Base-by-base conservation (phyloP, 495 filamentous ascomycete genomes). In the Trichodelitschia bisporula region DNA sequence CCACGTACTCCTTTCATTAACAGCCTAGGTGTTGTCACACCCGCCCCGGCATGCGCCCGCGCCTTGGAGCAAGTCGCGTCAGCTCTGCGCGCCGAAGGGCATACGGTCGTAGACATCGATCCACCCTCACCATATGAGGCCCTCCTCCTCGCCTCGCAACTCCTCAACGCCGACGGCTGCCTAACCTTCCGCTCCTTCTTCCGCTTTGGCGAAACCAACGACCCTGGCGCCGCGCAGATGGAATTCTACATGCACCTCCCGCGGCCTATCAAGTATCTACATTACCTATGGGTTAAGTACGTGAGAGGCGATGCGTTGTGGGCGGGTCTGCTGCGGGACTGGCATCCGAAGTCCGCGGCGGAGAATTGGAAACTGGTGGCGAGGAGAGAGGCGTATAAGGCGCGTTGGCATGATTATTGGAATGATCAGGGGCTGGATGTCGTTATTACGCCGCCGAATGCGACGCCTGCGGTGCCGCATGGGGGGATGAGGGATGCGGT, bases 151-250 rank as follows among this genome's bases (percentile, higher is more conserved):
- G 86, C 69, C 14, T 74, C 77, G n/a, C 65, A 75, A 36, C 64
- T 92, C 15, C 66, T 97, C 32, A 82, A 77, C 46, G 59, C 80
- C 21, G 86, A 97, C 40, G 84, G 84, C 31, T 78, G 78, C 45
- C 53, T 63, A 38, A 90, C 78, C 34, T 84, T 82, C 56, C 55
- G 59, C 38, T 72, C 69, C n/a, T 72, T 72, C 43, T 66, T 78
- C 39, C 64, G 72, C 36, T 59, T 56, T 17, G 76, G 77, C 26
- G 86, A 95, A 53, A 69, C 65, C 47, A 66, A 73, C 38, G 86
- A 97, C 44, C 47, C 64, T 0, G 86, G 83, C 15, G 82, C 78
- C 11, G 55, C 52, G 19, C 70, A 80, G 47, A 64, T 97, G 49
- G 51, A 57, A 28, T 60, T 59, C 36, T 63, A 83, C 32, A 77